phyloP scores from a whole-genome alignment of 2,329 filamentous ascomycete species.

The Aspergillus novofumigatus region DNA sequence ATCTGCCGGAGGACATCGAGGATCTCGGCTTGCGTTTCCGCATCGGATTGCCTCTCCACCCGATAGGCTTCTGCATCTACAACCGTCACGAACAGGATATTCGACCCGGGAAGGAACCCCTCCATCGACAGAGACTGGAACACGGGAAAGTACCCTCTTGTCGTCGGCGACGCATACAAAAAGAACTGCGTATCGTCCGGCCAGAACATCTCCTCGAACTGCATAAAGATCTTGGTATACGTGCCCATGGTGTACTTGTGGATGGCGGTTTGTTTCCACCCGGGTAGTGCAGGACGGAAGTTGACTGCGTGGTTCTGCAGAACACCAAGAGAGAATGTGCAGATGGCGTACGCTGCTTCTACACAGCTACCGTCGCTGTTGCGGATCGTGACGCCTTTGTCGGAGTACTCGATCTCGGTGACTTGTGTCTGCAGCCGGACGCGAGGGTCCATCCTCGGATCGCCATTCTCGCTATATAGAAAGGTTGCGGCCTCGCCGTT shows the following conservation, averaged over 20 bases:
- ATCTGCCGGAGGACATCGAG: conserved; percentile 57
- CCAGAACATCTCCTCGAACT: conserved; percentile 66
- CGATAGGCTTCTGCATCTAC: conserved; percentile 54
- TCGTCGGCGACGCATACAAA: conserved; percentile 47
- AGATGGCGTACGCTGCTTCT: conserved; percentile 59
- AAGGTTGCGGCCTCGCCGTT: conserved; percentile 56
- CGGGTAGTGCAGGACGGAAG: conserved; percentile 57
- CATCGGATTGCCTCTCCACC: conserved; percentile 57
- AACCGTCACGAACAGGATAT: conserved; percentile 64
- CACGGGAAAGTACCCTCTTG: conserved; percentile 54
- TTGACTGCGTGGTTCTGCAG: conserved; percentile 58
- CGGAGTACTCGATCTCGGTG: conserved; percentile 51
- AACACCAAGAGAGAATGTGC: conserved; percentile 65
- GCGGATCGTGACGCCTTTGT: conserved; percentile 51
- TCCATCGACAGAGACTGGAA: conserved; percentile 59
- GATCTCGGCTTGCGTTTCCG: conserved; percentile 54
- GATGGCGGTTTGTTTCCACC: conserved; percentile 62
- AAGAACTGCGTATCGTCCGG: conserved; percentile 49
- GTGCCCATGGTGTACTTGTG: conserved; percentile 64
- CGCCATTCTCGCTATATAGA: conserved; percentile 28
- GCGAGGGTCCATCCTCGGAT: conserved; percentile 43
- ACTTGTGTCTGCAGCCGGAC: conserved; percentile 58
- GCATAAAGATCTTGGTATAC: conserved; percentile 68
- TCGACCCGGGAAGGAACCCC: conserved; percentile 57
- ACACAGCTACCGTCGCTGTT: conserved; percentile 55